Evolutionary conservation across 225 moss, liverwort and hornwort genomes (phyloP).

Genomic region (Sphagnum contortum): DNA sequence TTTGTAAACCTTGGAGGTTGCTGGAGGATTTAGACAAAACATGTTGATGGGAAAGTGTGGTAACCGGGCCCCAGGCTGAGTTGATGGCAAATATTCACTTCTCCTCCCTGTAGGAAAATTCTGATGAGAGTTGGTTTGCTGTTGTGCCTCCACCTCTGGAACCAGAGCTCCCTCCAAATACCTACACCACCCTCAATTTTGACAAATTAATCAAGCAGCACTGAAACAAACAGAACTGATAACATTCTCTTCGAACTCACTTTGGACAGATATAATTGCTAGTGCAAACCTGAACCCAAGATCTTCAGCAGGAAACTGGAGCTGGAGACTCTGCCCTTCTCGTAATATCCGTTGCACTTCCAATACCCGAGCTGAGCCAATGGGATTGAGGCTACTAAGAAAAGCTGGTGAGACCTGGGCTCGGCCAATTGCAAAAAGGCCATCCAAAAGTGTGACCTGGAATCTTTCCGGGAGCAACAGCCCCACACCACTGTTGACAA

Average conservation of each 20-base stretch:
- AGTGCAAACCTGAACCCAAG: conserved; percentile 69
- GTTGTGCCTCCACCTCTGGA: conserved; percentile 19
- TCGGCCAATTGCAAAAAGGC: conserved; percentile 55
- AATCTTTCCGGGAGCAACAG: conserved; percentile 52
- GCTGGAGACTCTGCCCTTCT: conserved; percentile 77
- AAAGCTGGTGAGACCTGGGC: conserved; percentile 69
- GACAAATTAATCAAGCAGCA: too few relatives aligned
- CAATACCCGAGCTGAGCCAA: conserved; percentile 48
- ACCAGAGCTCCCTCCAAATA: conserved; percentile 71
- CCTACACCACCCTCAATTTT: conserved; percentile 11
- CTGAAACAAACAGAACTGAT: background rate
- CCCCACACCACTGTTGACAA: conserved; percentile 42
- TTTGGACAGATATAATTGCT: background rate
- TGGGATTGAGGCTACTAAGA: conserved; percentile 46
- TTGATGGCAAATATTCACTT: conserved; percentile 65
- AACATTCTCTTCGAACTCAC: background rate
- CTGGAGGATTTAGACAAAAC: conserved; percentile 15
- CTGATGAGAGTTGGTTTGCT: conserved; percentile 1
- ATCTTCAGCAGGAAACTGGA: conserved; percentile 92
- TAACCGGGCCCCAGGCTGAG: conserved; percentile 68
- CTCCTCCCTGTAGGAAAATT: conserved; percentile 42
- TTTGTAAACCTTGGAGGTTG: conserved; percentile 32
- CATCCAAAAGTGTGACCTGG: conserved; percentile 59
- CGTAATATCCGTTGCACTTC: conserved; percentile 63
- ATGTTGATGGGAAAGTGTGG: conserved; percentile 55